Evolutionary conservation across 345 rosid genomes (phyloP).

Genomic region (Syzygium jambos): DNA sequence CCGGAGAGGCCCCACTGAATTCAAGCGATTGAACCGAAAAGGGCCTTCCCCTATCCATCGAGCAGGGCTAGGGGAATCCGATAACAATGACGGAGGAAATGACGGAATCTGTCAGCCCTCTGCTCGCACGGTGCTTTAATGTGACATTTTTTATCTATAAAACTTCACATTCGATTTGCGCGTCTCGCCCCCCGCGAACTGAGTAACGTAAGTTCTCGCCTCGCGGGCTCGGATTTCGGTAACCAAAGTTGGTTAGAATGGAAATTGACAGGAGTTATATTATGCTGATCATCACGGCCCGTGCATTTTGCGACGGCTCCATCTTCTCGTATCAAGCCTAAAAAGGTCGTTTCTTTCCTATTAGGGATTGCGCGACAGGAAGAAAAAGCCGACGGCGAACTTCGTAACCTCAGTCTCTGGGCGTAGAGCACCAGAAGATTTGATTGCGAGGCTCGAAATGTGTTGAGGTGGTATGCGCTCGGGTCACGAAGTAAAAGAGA

Average conservation of each 20-base stretch:
- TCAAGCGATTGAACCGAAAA: background rate
- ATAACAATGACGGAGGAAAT: background rate
- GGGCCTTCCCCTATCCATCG: background rate
- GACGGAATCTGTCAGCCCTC: background rate
- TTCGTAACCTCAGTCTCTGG: background rate
- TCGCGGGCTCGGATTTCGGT: background rate
- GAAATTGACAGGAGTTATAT: background rate
- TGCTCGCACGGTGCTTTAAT: background rate
- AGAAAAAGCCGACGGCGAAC: background rate
- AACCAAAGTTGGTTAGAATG: background rate
- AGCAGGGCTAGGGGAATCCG: background rate
- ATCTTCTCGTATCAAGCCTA: background rate
- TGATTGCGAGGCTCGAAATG: background rate
- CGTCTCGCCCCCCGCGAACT: background rate
- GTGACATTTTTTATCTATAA: background rate
- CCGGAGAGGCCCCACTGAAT: background rate
- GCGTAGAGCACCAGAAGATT: background rate
- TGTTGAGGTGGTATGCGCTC: background rate
- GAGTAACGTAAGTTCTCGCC: background rate
- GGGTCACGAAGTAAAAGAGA: background rate
- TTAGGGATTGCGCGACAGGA: background rate
- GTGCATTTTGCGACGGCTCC: background rate
- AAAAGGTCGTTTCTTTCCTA: too few relatives aligned
- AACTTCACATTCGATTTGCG: background rate
- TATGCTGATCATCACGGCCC: too few relatives aligned